Base-by-base conservation (phyloP, 306 rosid genomes). In the Comarum palustre region DNA sequence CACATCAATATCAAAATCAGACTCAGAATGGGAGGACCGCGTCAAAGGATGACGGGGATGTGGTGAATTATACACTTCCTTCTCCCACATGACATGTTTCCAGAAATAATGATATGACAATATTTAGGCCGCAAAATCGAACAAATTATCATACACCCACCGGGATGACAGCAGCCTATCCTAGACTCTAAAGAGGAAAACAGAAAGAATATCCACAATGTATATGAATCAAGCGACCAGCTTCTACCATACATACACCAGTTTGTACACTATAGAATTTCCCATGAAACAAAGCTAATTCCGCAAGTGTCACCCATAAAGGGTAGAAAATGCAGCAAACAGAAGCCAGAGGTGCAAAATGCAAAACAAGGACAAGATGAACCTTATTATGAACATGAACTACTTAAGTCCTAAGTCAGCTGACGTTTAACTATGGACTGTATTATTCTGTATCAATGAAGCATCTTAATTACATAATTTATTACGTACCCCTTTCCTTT, bases 41-140 rank as follows among this genome's bases (percentile, higher is more conserved):
- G 67, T 39, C 41, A 48, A 52, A 25, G 19, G 38, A 58, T 22
- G 69, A 65, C 15, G 8, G 20, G 34, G 36, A 58, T 27, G 34
- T 47, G 70, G 70, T 32, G 14, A 50, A 36, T 36, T 20, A 51
- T 59, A 54, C 78, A 58, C 75, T 39, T 68, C n/a, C 65, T 50
- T 68, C 71, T 51, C 46, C 71, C 79, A 80, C 80, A 75, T 55
- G 83, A 19, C 50, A 63, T 75, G 83, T 52, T 80, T 64, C 36
- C 5, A 64, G 20, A 16, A 2, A 64, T 24, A 60, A 50, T 51
- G 25, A 50, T n/a, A 59, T 73, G 5, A 52, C 22, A 60, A 29
- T 25, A 24, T 58, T 5, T 25, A 3, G 36, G 6, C 17, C 63
- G 14, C 9, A 59, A 59, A 59, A 29, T 14, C 4, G 1, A 22